Evolutionary conservation across 495 filamentous ascomycete genomes (phyloP).

Genomic region (Aspergillus conjunctus): DNA sequence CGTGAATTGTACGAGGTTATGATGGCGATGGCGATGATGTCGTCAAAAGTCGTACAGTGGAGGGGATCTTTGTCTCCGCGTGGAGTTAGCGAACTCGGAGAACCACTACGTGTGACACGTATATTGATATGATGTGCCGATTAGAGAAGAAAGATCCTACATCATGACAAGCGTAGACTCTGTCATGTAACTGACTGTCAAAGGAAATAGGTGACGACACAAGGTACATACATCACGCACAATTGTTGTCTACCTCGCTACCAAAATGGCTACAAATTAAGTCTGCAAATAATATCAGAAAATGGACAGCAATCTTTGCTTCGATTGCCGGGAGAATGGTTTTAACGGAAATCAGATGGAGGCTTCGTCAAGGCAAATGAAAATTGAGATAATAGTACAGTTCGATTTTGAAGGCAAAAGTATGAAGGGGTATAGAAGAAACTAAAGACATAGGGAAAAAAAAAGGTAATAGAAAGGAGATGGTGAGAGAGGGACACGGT

Average conservation of each 20-base stretch:
- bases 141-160: too few species aligned
- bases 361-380: constrained; percentile 24
- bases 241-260: neutral
- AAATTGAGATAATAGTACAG: constrained; percentile 37
- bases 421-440: constrained; percentile 41
- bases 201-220: too few species aligned
- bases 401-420: constrained; percentile 14
- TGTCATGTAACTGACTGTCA: too few species aligned
- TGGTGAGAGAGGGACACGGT: constrained; percentile 3
- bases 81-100: too few species aligned
- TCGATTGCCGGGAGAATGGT: neutral
- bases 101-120: too few species aligned
- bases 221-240: too few species aligned
- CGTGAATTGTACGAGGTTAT: too few species aligned
- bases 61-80: too few species aligned
- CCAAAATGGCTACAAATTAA: neutral
- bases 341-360: constrained; percentile 21
- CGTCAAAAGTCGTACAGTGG: neutral
- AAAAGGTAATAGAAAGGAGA: constrained; percentile 21
- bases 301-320: neutral
- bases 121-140: too few species aligned
- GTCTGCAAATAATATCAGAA: neutral
- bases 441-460: constrained; percentile 21
- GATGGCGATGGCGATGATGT: neutral
- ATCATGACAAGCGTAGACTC: too few species aligned